Base-by-base conservation (phyloP, 805 yeast species). In the Yamadazyma endophytica region DNA sequence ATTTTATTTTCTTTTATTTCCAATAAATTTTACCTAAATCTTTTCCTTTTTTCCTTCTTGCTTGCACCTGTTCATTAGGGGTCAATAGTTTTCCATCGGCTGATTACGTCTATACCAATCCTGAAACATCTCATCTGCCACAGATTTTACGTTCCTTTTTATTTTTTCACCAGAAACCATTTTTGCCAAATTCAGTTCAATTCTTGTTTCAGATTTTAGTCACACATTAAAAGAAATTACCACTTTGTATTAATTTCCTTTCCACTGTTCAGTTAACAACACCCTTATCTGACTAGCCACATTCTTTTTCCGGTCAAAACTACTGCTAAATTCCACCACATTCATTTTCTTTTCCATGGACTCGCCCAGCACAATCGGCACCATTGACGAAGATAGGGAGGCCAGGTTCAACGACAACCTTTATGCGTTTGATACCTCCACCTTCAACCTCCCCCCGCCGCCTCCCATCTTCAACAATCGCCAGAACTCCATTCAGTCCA, bases 381-480 rank as follows among this genome's bases (percentile, higher is more conserved):
- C 43, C 5, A 36, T 40, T 18, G 44, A 40, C 7, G 39, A 34
- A 26, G 44, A 40, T 17, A 29, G 31, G 13, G 30, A 28, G 6
- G 14, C 15, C 17, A 23, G 13, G 12, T 9, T 7, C 25, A 8
- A 19, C 21, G 9, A 19, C 25, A 23, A 23, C 13, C 7, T 23
- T 13, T 7, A 23, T 12, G 12, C 12, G 8, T 13, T 9, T 23
- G 9, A 7, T 46, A 16, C 52, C 50, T 4, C 54, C 54, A 12
- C 54, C 54, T 11, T 43, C 47, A 20, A 40, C 48, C 16, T 37
- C 37, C 13, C 29, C 29, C 30, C 14, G 31, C 21, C 15, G 13
- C 30, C 9, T 18, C 13, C 20, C 16, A 17, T 9, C 22, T 12
- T n/a, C 18, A 24, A 14, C 12, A 34, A 32, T 18, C 13, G 45